Conservation (phyloP, 2,329 filamentous ascomycete genomes). For the Fusarium citri region DNA sequence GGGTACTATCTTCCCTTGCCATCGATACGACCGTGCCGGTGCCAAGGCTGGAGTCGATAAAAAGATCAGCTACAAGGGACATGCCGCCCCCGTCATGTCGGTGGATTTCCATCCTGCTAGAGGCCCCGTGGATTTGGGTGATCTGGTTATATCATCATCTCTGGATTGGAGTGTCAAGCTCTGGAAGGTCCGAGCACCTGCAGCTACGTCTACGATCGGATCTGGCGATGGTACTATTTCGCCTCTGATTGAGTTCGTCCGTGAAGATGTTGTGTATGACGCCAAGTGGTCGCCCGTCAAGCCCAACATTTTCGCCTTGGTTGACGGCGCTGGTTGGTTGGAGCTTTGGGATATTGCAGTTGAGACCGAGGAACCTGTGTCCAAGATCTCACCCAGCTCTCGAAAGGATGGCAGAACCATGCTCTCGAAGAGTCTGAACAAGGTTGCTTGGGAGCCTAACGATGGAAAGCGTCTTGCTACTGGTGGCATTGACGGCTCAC, state of each 20-base stretch:
- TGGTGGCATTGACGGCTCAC: constrained; percentile 89
- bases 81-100: constrained; percentile 94
- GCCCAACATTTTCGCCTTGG: constrained; percentile 92
- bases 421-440: constrained; percentile 89
- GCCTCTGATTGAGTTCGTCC: constrained; percentile 88
- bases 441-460: constrained; percentile 90
- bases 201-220: constrained; percentile 73
- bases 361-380: constrained; percentile 91
- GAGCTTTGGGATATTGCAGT: constrained; percentile 96
- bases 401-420: constrained; percentile 74
- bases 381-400: constrained; percentile 78
- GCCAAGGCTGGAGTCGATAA: constrained; percentile 96
- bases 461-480: constrained; percentile 90
- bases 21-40: constrained; percentile 95
- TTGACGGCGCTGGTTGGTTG: constrained; percentile 90
- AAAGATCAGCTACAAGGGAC: constrained; percentile 87
- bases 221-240: constrained; percentile 66
- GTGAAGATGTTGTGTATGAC: constrained; percentile 97
- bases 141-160: constrained; percentile 90
- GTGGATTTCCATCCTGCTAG: constrained; percentile 94
- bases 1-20: constrained; percentile 94
- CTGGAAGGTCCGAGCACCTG: constrained; percentile 90
- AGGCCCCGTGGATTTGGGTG: constrained; percentile 92
- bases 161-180: constrained; percentile 98
- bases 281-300: constrained; percentile 94